Conservation (phyloP, 1,284 basidiomycete genomes). For the Agroathelia rolfsii region DNA sequence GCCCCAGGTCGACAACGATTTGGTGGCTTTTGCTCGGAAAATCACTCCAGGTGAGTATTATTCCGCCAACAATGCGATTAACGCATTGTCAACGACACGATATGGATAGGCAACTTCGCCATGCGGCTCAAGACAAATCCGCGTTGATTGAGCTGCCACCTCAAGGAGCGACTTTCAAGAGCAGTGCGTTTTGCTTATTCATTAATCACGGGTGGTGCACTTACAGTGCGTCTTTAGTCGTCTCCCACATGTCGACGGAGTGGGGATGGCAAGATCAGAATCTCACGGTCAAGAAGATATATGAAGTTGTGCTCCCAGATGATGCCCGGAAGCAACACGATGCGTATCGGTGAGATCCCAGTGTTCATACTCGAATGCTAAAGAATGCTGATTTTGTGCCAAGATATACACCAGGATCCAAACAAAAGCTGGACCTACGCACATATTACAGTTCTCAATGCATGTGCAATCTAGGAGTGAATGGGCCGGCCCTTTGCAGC, state of each 20-base stretch:
- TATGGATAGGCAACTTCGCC: too few species aligned
- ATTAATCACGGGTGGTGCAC: constrained; percentile 4
- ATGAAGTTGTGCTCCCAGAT: constrained; percentile 31
- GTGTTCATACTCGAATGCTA: constrained; percentile 6
- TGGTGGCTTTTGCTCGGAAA: constrained; percentile 44
- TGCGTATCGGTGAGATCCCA: constrained; percentile 35
- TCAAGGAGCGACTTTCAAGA: constrained; percentile 29
- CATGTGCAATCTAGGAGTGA: constrained; percentile 53
- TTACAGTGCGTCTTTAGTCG: constrained; percentile 14
- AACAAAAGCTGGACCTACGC: too few species aligned
- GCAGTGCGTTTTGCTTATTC: constrained; percentile 30
- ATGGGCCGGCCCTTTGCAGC: constrained; percentile 36
- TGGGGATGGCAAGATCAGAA: constrained; percentile 31
- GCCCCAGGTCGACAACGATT: constrained; percentile 36
- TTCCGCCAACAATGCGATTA: too few species aligned
- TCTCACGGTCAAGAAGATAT: constrained; percentile 40
- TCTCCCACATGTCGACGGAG: constrained; percentile 33
- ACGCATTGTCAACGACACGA: too few species aligned
- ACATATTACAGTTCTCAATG: constrained; percentile 54
- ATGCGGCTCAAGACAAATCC: constrained; percentile 24
- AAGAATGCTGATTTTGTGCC: constrained; percentile 10
- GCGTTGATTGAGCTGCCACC: constrained; percentile 29
- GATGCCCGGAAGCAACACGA: constrained; percentile 29
- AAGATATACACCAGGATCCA: constrained; percentile 15
- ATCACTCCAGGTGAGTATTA: constrained; percentile 38